A percentile compares a stretch with the other conserved stretches of the same genome.
phyloP scores from a whole-genome alignment of 352 stramenopile species.

The Nothophytophthora sp. region DNA sequence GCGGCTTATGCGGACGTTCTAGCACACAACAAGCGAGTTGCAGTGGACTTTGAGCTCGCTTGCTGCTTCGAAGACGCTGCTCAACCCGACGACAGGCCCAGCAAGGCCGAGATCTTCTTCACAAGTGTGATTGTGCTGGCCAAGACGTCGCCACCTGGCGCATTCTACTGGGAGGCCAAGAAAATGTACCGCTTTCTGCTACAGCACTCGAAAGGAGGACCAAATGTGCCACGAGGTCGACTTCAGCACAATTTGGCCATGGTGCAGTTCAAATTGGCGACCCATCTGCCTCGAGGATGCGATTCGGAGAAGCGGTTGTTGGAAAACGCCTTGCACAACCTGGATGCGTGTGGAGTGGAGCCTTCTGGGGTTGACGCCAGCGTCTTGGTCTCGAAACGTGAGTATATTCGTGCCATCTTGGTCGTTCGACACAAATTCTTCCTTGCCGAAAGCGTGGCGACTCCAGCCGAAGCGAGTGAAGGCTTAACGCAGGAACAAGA shows the following conservation, averaged over 20 bases:
- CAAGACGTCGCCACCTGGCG: constrained; percentile 37
- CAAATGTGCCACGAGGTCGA: constrained; percentile 18
- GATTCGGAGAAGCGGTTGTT: constrained; percentile 54
- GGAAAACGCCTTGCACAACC: constrained; percentile 37
- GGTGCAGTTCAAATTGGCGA: constrained; percentile 63
- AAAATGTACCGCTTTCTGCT: constrained; percentile 52
- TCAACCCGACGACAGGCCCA: constrained; percentile 11
- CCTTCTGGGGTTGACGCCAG: background rate
- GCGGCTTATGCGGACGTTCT: constrained; percentile 53
- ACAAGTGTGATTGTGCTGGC: constrained; percentile 28
- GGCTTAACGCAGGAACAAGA: constrained; percentile 24
- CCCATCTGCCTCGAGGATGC: constrained; percentile 47
- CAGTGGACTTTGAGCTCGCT: constrained; percentile 54
- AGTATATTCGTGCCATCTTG: constrained; percentile 50
- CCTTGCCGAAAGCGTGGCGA: constrained; percentile 29
- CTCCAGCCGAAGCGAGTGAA: background rate
- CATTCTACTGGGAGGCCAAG: constrained; percentile 64
- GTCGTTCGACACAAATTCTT: constrained; percentile 62
- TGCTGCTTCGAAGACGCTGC: constrained; percentile 48
- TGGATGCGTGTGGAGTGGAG: constrained; percentile 25
- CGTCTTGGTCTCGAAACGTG: constrained; percentile 13
- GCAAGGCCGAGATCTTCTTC: constrained; percentile 12
- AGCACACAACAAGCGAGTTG: constrained; percentile 35
- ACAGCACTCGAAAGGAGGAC: constrained; percentile 10
- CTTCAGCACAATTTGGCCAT: constrained; percentile 38